Conservation (phyloP, 306 rosid genomes). For the Psophocarpus tetragonolobus region DNA sequence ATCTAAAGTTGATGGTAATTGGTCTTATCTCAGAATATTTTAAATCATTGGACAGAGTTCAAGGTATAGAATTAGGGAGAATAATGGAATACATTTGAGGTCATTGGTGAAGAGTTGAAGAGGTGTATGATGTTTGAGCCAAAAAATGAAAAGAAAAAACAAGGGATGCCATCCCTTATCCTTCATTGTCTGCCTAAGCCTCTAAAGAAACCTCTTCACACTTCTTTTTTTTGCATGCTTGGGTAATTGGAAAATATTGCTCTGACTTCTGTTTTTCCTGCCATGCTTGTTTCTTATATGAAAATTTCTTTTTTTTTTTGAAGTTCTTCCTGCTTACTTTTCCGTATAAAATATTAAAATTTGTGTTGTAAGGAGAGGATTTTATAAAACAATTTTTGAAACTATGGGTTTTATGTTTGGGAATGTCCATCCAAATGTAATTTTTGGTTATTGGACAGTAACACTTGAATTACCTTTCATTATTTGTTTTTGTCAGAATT, state of each 20-base stretch:
- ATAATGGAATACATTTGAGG: not conserved
- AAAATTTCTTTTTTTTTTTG: not conserved
- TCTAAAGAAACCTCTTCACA: not conserved
- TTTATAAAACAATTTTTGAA: not conserved
- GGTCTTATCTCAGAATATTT: not conserved
- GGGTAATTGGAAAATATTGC: not conserved
- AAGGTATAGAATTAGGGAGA: not conserved
- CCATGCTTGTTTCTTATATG: not conserved
- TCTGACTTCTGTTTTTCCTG: not conserved
- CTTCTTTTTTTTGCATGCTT: not conserved
- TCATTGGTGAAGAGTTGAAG: not conserved
- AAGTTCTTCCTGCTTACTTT: conserved; percentile 4
- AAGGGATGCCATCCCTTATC: not conserved
- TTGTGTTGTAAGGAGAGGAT: not conserved
- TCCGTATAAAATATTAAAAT: not conserved
- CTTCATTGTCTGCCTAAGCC: not conserved
- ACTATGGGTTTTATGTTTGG: conserved; percentile 8
- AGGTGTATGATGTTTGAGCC: not conserved
- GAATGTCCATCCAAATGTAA: not conserved
- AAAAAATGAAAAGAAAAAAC: not conserved
- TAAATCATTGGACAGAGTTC: not conserved
- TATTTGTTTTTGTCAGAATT: not conserved
- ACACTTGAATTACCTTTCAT: not conserved
- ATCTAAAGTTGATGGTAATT: not conserved
- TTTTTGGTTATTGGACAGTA: not conserved